Conservation (phyloP, 1,284 basidiomycete genomes). For the Coniferiporia weirii region DNA sequence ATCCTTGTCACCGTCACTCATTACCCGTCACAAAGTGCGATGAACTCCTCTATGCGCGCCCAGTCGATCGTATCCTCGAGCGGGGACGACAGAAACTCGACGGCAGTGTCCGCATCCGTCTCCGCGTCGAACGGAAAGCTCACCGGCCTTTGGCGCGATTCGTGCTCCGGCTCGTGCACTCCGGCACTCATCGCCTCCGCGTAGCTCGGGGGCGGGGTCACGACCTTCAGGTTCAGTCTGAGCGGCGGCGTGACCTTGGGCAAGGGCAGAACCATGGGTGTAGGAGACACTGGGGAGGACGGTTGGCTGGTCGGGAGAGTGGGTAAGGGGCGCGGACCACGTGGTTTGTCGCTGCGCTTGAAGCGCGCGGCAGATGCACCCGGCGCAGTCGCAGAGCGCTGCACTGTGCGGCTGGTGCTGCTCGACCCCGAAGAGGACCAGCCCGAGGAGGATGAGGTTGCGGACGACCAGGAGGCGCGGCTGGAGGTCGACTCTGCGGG, state of each 20-base stretch:
- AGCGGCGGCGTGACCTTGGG: conserved; percentile 6
- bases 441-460: background rate
- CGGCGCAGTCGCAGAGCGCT: background rate
- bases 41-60: conserved; percentile 16
- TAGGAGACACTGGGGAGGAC: conserved; percentile 6
- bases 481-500: conserved; percentile 14
- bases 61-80: conserved; percentile 18
- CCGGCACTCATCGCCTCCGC: conserved; percentile 11
- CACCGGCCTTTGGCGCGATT: background rate
- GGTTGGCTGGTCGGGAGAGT: conserved; percentile 14
- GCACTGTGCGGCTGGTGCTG: background rate
- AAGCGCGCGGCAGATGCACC: background rate
- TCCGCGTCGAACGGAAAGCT: conserved; percentile 5
- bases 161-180: background rate
- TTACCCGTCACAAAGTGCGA: conserved; percentile 3
- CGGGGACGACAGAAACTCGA: conserved; percentile 5
- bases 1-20: background rate
- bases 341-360: conserved; percentile 6
- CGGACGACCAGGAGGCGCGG: conserved; percentile 9
- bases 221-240: conserved; percentile 6
- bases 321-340: conserved; percentile 16
- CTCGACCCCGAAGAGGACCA: conserved; percentile 1
- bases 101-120: background rate
- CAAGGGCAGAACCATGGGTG: background rate
- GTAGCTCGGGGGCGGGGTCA: conserved; percentile 11